Evolutionary conservation across 2,329 filamentous ascomycete genomes (phyloP), one percentile per base, ranked within the genome.

Genomic region (Mariannaea elegans): DNA sequence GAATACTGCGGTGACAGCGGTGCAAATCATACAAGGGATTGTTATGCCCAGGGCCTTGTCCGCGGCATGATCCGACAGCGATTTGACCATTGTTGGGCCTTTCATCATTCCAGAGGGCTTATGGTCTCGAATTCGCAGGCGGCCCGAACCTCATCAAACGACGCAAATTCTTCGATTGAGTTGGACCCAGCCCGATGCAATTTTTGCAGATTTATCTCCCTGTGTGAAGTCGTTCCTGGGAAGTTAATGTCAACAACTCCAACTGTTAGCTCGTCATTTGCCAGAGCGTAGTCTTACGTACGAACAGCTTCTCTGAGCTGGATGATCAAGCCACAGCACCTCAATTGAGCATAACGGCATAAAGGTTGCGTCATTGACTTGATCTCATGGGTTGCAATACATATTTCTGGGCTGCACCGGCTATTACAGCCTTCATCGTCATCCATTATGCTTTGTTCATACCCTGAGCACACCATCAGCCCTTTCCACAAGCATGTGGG

Each of bases 1-100:
- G 44, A 52, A 42, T 44, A 58, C 13, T 55, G 5, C 64, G 66
- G 64, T 69, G 64, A 48, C 56, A 31, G 52, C 64, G 66, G 64
- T 67, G 47, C 53, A 56, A 49, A 52, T 61, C 50, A 50, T 32
- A 19, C 34, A 16, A 47, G 24, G 21, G 19, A 53, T 44, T 31
- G 21, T 38, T 32, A 38, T 55, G 46, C 39, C 61, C 59, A 47
- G 49, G 44, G 53, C 47, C 39, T 42, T 55, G 59, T 56, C 54
- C 52, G 21, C 62, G 58, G 55, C 52, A 68, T 57, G 59, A 53
- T 56, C 60, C 52, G 39, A 45, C 47, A 45, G 61, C 31, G 46
- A 50, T 52, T 48, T 41, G 47, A 42, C 39, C 13, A 58, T 63
- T 38, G 39, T 7, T 64, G 34, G 57, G 46, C 23, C 48, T 29